Base-by-base conservation (phyloP, 108 stramenopile genomes). In the Skeletonema marinoi region DNA sequence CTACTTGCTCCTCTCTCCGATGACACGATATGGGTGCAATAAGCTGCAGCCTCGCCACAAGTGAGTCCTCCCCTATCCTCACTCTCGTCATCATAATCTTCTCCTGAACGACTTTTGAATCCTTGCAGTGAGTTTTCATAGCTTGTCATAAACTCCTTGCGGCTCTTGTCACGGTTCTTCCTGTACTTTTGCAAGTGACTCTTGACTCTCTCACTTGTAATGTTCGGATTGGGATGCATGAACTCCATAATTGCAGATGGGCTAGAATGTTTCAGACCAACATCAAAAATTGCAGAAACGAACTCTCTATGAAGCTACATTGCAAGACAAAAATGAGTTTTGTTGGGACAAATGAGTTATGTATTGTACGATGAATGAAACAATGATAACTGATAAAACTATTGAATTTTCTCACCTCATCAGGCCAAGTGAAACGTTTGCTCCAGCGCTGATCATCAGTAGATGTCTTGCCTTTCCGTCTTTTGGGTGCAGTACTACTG, bases 171-270 rank as follows among this genome's bases (percentile, higher is more conserved):
- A 6, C 93, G 85, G 73, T 98, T 94, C 36, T 97, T 41, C 6
- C 98, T 87, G 76, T 97, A 98, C 78, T 98, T 98, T 77, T 98
- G 98, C 36, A 98, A 72, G 75, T 98, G 98, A 62, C 88, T 89
- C 75, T 98, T 98, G 86, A 98, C 96, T 33, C 97, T 87, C 81
- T 98, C 98, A 32, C 89, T 93, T 13, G 93, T 97, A 14, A 98
- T 89, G 19, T 93, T 72, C 21, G 84, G 87, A 63, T 89, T 78
- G 17, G 82, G 83, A 9, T 85, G 86, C 98, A 98, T 98, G 60
- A 93, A 83, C 60, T 96, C 92, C 80, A 98, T 75, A 30, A 98
- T 90, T 9, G 94, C 83, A 54, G 96, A 93, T 13, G 97, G 97
- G 56, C 94, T 94, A 2, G 98, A 90, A 73, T 95, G 92, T 73